These are phyloP conservation scores for Domatiomyces globalis DNA, from an alignment of 2,329 filamentous ascomycete genomes.

Conservation along the genomic window DNA sequence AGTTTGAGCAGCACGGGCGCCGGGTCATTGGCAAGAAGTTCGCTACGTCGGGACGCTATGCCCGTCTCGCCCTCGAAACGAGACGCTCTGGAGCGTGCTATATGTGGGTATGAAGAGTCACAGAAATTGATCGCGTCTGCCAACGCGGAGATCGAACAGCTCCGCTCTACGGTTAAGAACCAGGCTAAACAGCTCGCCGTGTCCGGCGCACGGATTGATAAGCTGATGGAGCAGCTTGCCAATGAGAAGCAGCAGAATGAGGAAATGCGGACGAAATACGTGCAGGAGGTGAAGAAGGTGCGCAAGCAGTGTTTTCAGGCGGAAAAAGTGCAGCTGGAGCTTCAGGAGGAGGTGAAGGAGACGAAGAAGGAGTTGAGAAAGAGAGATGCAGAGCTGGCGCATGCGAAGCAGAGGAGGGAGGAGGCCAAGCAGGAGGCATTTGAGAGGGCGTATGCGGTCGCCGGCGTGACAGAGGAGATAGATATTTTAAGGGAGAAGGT, in stretches of 20 bases:
- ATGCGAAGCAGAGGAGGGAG: constrained; percentile 34
- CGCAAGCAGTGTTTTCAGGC: constrained; percentile 46
- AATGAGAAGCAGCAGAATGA: constrained; percentile 37
- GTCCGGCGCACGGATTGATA: constrained; percentile 32
- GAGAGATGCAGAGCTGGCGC: constrained; percentile 39
- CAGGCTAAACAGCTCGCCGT: constrained; percentile 31
- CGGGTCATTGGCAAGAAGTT: constrained; percentile 4
- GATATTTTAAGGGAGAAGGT: constrained; percentile 30
- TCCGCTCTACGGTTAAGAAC: constrained; percentile 28
- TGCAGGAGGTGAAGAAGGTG: constrained; percentile 42
- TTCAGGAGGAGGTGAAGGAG: constrained; percentile 38
- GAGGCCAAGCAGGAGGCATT: constrained; percentile 34
- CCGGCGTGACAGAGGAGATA: constrained; percentile 32
- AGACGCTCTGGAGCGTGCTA: constrained; percentile 31
- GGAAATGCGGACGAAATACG: constrained; percentile 36
- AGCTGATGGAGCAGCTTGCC: constrained; percentile 38
- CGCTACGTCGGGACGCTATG: constrained; percentile 1
- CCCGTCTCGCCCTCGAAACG: not conserved
- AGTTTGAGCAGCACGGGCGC: constrained; percentile 22
- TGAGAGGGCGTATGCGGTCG: constrained; percentile 33
- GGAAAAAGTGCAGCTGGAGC: constrained; percentile 39
- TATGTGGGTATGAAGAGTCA: constrained; percentile 34
- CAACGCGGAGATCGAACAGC: constrained; percentile 27
- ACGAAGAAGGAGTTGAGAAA: constrained; percentile 32
- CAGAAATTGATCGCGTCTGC: constrained; percentile 25